phyloP scores from a whole-genome alignment of 1,139 yeast genomes.

The Debaryomyces sp. region DNA sequence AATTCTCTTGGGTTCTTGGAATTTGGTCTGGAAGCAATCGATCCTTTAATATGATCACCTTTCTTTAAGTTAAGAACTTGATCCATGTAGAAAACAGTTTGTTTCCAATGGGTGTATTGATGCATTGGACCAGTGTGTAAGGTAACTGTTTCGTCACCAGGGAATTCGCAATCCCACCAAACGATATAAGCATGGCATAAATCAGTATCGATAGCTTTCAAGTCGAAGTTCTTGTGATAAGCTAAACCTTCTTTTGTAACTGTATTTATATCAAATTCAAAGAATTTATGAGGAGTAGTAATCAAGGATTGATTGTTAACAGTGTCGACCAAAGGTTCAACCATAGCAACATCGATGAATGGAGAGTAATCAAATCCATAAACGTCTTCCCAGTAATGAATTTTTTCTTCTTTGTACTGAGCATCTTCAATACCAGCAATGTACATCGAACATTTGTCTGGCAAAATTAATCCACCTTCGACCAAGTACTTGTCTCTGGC shows the following conservation, averaged over 20 bases:
- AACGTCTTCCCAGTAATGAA: constrained; percentile 95
- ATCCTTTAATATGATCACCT: constrained; percentile 77
- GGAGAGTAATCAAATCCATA: constrained; percentile 94
- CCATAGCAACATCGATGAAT: constrained; percentile 72
- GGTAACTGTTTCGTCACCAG: constrained; percentile 59
- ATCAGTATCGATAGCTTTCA: constrained; percentile 79
- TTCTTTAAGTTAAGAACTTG: constrained; percentile 77
- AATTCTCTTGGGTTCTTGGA: constrained; percentile 78
- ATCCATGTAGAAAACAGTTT: constrained; percentile 88
- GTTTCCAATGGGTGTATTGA: constrained; percentile 94
- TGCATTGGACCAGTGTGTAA: constrained; percentile 85
- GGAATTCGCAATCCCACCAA: constrained; percentile 94
- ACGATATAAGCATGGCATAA: constrained; percentile 85
- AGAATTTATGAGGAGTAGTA: constrained; percentile 69
- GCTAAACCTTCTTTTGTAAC: constrained; percentile 82
- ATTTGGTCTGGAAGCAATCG: constrained; percentile 77
- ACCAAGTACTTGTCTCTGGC: constrained; percentile 93
- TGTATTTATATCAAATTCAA: constrained; percentile 87
- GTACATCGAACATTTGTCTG: constrained; percentile 90
- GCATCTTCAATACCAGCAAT: constrained; percentile 96
- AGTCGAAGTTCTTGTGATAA: constrained; percentile 65
- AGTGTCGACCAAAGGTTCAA: constrained; percentile 92
- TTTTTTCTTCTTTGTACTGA: constrained; percentile 88
- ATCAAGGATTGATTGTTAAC: constrained; percentile 81
- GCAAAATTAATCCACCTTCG: constrained; percentile 88